A percentile compares a stretch with the other conserved stretches of the same genome.
Evolutionary conservation across 257 asterid species (phyloP).

Genomic region (Solanum infundibuliforme): DNA sequence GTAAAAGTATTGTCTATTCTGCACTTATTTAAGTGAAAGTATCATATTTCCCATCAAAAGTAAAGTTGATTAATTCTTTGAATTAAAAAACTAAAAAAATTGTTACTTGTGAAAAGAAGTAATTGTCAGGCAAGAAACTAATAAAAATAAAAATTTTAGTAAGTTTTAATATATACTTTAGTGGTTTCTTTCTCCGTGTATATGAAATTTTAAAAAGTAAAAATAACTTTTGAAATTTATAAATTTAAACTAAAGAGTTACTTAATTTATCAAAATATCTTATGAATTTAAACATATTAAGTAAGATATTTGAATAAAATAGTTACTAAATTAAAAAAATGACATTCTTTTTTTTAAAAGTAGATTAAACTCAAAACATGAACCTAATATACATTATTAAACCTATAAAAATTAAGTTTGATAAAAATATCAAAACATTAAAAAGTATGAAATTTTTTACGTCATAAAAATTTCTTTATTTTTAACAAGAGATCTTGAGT

Average conservation of each 20-base stretch:
- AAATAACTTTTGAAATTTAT: neutral
- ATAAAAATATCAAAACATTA: neutral
- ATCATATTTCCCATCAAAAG: neutral
- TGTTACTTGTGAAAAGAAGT: neutral
- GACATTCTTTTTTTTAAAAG: neutral
- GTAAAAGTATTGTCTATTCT: neutral
- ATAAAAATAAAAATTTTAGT: neutral
- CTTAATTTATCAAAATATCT: neutral
- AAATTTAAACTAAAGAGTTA: neutral
- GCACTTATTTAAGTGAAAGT: neutral
- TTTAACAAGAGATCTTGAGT: neutral
- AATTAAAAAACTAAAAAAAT: neutral
- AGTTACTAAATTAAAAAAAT: neutral
- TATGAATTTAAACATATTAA: neutral
- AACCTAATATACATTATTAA: neutral
- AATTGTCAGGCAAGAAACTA: neutral
- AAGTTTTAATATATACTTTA: neutral
- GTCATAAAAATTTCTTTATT: fast-evolving
- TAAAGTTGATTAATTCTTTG: neutral
- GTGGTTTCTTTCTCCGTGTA: neutral
- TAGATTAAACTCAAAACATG: neutral
- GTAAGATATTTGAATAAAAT: neutral
- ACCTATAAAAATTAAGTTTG: neutral
- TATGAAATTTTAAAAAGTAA: no score
- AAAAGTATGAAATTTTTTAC: neutral